phyloP scores from a whole-genome alignment of 2,329 filamentous ascomycete species.

The Lasiodiplodia hormozganensis region DNA sequence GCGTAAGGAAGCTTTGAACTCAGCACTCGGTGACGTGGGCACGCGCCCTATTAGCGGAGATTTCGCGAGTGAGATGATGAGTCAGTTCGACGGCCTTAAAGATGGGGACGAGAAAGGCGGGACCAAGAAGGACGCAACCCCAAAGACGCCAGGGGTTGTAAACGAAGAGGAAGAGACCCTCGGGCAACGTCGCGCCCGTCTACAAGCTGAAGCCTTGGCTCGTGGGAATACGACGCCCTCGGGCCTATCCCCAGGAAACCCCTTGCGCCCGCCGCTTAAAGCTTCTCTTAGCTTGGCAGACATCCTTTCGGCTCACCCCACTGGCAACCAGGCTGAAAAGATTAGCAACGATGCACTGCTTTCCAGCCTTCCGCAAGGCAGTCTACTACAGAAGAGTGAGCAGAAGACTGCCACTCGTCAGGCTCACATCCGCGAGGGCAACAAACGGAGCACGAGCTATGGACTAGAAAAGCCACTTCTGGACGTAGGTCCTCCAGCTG shows the following conservation, averaged over 20 bases:
- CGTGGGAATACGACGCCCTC: constrained; percentile 48
- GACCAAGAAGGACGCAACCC: constrained; percentile 5
- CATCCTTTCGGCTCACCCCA: constrained; percentile 64
- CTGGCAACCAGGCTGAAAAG: constrained; percentile 44
- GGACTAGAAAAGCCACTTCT: constrained; percentile 41
- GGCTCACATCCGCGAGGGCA: constrained; percentile 43
- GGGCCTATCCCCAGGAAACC: constrained; percentile 28
- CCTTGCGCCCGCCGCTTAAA: constrained; percentile 45
- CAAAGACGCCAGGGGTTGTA: constrained; percentile 37
- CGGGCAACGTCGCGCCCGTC: constrained; percentile 75
- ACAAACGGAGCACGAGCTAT: constrained; percentile 42
- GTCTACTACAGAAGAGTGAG: constrained; percentile 49
- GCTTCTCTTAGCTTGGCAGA: constrained; percentile 66
- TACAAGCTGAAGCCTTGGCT: constrained; percentile 67
- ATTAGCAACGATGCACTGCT: constrained; percentile 45
- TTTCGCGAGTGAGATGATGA: constrained; percentile 74
- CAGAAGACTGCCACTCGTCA: constrained; percentile 46
- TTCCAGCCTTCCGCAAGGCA: constrained; percentile 46
- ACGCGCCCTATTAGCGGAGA: constrained; percentile 65
- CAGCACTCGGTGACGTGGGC: constrained; percentile 50
- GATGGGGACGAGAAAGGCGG: constrained; percentile 41
- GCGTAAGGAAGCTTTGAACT: constrained; percentile 59
- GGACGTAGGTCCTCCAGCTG: constrained; percentile 30
- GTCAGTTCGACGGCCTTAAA: constrained; percentile 43
- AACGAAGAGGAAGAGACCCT: constrained; percentile 74